Evolutionary conservation across 2,329 filamentous ascomycete species (phyloP), one percentile per base, ranked within the genome.

Genomic region (Sporothrix curviconia): DNA sequence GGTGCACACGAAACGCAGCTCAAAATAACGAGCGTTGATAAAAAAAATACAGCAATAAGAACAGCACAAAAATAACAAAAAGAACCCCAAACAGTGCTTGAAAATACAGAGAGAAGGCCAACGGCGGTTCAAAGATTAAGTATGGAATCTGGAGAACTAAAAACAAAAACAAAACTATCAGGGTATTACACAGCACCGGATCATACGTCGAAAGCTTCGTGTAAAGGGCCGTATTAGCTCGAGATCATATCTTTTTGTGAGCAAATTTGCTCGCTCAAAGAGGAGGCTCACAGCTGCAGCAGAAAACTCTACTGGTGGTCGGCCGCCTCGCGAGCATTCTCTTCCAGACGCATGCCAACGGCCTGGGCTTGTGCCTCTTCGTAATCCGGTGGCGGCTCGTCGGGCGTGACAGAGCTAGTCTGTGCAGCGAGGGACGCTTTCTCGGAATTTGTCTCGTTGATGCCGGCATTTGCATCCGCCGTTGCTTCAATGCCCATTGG

Each of bases 341-440:
- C 83, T 68, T 90, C 83, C 22, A 85, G 72, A 52, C 73, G 75
- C 67, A 76, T 81, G 60, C 73, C 78, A 28, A 86, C 70, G 28
- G 82, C 81, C 64, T 85, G 82, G n/a, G 80, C 84, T 71, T 96
- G 92, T 28, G 89, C 89, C 70, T 96, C 90, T 66, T 96, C 91
- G 68, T 97, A 97, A 36, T 85, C 89, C 51, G 92, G 92, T 49
- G 92, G 92, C 5, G 92, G 90, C 68, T 94, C 92, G 72, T 85
- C 66, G 66, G 90, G 72, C 74, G 71, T 74, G 25, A 64, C 65
- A 57, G 71, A 71, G 42, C 66, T 62, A 7, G 46, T n/a, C 36
- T 44, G 51, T 12, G 28, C 28, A 32, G 28, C 28, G 11, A 11
- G 6, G 5, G 28, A 11, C 28, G 28, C 11, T 32, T 32, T 5